phyloP scores from a whole-genome alignment of 2,329 filamentous ascomycete species.

The Lasiodiplodia citricola region DNA sequence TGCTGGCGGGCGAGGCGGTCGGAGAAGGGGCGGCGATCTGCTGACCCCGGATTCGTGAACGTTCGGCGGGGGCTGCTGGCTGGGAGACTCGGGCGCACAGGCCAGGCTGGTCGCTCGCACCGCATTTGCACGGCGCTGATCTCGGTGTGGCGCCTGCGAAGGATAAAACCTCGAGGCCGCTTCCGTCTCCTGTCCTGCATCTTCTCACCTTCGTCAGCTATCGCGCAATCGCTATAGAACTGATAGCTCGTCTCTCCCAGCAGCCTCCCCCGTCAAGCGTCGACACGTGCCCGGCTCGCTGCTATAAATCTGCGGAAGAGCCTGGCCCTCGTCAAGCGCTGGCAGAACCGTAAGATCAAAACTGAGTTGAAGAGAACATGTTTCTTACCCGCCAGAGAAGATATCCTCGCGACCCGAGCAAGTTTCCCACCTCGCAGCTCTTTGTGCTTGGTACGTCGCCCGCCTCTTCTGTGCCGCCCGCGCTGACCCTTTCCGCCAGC shows the following conservation, averaged over 20 bases:
- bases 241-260: conserved; percentile 3
- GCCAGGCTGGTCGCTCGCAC: not conserved
- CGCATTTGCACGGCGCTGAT: conserved; percentile 5
- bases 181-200: not conserved
- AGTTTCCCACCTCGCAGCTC: conserved; percentile 81
- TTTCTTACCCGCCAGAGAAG: conserved; percentile 64
- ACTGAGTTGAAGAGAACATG: conserved; percentile 55
- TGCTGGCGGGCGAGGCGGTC: not conserved
- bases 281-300: conserved; percentile 1
- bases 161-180: conserved; percentile 7
- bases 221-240: conserved; percentile 12
- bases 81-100: conserved; percentile 2
- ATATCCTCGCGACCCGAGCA: conserved; percentile 67
- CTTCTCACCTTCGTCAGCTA: not conserved
- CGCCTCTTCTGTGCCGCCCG: not conserved
- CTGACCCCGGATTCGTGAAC: conserved; percentile 22
- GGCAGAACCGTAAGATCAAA: conserved; percentile 58
- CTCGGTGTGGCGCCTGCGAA: conserved; percentile 1
- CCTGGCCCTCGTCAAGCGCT: conserved; percentile 28
- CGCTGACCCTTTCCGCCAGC: conserved; percentile 56
- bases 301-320: conserved; percentile 1
- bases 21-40: conserved; percentile 6
- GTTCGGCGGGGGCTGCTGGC: conserved; percentile 15
- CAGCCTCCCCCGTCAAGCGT: conserved; percentile 9
- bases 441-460: conserved; percentile 75